Base-by-base conservation (phyloP, 1,284 basidiomycete genomes). In the Afroboletus lepidellus region DNA sequence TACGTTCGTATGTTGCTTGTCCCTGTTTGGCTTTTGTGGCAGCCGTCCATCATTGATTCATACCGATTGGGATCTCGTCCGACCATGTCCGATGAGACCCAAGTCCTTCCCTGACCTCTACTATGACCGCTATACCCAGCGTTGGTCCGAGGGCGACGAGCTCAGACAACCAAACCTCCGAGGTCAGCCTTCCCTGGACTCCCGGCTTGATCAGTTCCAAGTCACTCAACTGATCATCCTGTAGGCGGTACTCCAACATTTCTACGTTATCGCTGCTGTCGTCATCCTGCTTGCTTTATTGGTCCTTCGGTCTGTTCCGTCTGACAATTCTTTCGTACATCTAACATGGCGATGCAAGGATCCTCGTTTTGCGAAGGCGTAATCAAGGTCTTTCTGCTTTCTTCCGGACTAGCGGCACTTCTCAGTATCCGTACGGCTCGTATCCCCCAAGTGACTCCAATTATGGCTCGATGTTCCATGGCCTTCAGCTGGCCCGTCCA, bases 331-430 rank as follows among this genome's bases (percentile, higher is more conserved):
- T 20, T 8, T 7, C 27, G 4, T 4, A 15, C 16, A 41, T 30
- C 27, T 3, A 8, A 3, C 23, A 53, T 61, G 6, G 56, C 32
- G 6, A 2, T 15, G 13, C 32, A 43, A 67, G 65, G n/a, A 21
- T 71, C 18, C 18, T 51, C 16, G 8, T 69, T 3, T 33, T 67
- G 41, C 64, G 69, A 29, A 56, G 57, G 41, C 60, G 54, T 18
- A 60, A 57, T 15, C 64, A 51, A 21, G 16, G 50, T 2, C n/a
- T 51, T 1, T 51, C 52, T 3, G 37, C 58, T 3, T 70, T 70
- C 55, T 67, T 67, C 44, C 60, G 42, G 2, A 12, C 46, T 0
- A 18, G 46, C n/a, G 5, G 8, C 12, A 2, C 3, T 20, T 29
- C 53, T 11, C 50, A 9, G 18, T 41, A 49, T 44, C 1, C 44